Conservation (phyloP, 495 filamentous ascomycete species). For the Massariosphaeria phaeospora region DNA sequence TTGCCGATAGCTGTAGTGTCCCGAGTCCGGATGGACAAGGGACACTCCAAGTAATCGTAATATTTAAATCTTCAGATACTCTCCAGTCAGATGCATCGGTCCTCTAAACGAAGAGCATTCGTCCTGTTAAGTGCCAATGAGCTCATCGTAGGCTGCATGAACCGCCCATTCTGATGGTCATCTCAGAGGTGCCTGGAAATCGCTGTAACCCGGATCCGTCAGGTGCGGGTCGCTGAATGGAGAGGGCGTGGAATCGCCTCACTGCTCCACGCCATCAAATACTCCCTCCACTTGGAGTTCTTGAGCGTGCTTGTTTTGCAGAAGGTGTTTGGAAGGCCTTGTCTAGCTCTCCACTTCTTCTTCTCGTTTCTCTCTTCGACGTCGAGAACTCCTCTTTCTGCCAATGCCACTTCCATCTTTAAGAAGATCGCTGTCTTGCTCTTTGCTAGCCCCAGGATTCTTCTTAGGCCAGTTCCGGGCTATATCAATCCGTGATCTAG, state of each 20-base stretch:
- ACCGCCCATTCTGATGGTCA: too few relatives aligned
- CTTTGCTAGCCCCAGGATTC: constrained; percentile 7
- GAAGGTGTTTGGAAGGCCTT: too few relatives aligned
- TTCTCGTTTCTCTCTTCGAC: constrained; percentile 25
- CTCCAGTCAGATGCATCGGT: background rate
- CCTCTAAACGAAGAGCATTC: too few relatives aligned
- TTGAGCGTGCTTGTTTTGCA: background rate
- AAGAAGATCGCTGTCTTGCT: constrained; percentile 1
- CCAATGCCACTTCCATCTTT: constrained; percentile 10
- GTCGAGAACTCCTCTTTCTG: constrained; percentile 25
- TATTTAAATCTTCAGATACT: constrained; percentile 1
- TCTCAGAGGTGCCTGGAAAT: too few relatives aligned
- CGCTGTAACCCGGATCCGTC: too few relatives aligned
- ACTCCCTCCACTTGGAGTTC: background rate
- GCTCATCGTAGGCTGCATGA: too few relatives aligned
- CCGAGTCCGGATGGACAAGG: background rate
- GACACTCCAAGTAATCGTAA: background rate
- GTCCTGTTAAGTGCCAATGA: too few relatives aligned
- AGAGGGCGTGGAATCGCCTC: too few relatives aligned
- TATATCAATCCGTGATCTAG: constrained; percentile 77
- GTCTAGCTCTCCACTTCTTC: background rate
- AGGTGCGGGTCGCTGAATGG: too few relatives aligned
- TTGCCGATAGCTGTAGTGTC: constrained; percentile 9
- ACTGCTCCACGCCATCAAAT: too few relatives aligned
- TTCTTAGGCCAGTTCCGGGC: constrained; percentile 90